These are phyloP conservation scores for Diaporthe ampelina DNA, from an alignment of 2,329 filamentous ascomycete species.

Conservation along the genomic window DNA sequence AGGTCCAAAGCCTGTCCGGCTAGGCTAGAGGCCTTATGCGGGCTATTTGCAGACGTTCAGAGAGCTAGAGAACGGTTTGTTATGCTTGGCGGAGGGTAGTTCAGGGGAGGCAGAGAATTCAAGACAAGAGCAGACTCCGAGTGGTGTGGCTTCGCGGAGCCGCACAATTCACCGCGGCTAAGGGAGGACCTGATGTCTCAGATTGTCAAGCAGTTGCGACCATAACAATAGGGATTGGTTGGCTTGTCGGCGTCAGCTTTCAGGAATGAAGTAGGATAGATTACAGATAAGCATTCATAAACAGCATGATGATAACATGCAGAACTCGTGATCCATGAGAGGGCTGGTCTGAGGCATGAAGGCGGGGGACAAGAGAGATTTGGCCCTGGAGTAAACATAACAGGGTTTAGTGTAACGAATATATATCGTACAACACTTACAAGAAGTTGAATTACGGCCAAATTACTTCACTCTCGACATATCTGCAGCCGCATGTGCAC, in stretches of 20 bases:
- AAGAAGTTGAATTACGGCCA: not conserved
- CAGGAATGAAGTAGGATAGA: not conserved
- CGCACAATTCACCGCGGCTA: slow-evolving; percentile 1
- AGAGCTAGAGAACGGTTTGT: not conserved
- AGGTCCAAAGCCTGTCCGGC: not conserved
- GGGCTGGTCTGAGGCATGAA: not conserved
- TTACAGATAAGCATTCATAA: not conserved
- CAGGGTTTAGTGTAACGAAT: not conserved
- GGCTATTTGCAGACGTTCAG: not conserved
- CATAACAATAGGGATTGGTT: not conserved
- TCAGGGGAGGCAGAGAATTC: not conserved
- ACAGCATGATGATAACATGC: not conserved
- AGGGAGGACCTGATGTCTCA: slow-evolving; percentile 33
- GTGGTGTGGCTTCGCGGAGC: not conserved
- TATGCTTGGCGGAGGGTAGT: not conserved
- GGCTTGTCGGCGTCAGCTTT: not conserved
- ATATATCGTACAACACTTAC: slow-evolving; percentile 6
- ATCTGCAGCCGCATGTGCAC: not conserved
- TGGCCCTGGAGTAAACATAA: not conserved
- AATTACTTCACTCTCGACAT: not conserved
- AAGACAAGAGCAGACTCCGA: not conserved
- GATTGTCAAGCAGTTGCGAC: not conserved
- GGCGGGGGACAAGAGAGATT: not conserved
- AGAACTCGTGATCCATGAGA: not conserved
- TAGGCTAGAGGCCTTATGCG: not conserved